These are phyloP conservation scores for Aschersonia sp. DNA, from an alignment of 2,329 filamentous ascomycete species.

Conservation along the genomic window DNA sequence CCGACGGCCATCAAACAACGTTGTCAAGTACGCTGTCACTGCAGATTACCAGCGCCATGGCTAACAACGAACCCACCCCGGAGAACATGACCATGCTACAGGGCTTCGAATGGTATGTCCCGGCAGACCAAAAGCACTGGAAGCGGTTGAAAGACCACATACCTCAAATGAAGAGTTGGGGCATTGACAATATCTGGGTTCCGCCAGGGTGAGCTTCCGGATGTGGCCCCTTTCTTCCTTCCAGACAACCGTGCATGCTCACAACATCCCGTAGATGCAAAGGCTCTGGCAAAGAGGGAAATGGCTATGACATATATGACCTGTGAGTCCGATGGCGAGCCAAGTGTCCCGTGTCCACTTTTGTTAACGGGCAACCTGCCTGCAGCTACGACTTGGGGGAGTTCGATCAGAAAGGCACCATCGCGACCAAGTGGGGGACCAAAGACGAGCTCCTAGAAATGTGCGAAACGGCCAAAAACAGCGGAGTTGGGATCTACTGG, in stretches of 20 bases:
- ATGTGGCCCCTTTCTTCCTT: background rate
- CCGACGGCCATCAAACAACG: background rate
- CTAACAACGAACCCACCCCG: constrained; percentile 10
- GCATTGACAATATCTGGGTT: constrained; percentile 53
- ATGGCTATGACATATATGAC: constrained; percentile 59
- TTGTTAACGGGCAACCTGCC: no score
- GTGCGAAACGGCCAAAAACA: constrained; percentile 33
- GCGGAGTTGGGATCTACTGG: constrained; percentile 50
- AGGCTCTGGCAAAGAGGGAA: constrained; percentile 45
- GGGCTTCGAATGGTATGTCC: constrained; percentile 61
- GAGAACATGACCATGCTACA: constrained; percentile 49
- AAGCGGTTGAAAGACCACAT: constrained; percentile 40
- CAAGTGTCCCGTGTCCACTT: background rate
- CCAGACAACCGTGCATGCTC: background rate
- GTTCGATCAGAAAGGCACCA: constrained; percentile 55
- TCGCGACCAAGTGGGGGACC: constrained; percentile 54
- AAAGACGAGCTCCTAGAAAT: constrained; percentile 46
- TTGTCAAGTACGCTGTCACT: background rate
- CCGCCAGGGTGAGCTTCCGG: constrained; percentile 35
- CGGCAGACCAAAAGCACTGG: constrained; percentile 49
- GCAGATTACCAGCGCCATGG: background rate
- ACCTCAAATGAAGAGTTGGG: constrained; percentile 42
- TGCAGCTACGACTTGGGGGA: constrained; percentile 47
- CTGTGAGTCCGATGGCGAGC: constrained; percentile 21
- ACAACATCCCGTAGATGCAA: constrained; percentile 33